phyloP scores from a whole-genome alignment of 306 rosid genomes.

The Hippophae tibetana region DNA sequence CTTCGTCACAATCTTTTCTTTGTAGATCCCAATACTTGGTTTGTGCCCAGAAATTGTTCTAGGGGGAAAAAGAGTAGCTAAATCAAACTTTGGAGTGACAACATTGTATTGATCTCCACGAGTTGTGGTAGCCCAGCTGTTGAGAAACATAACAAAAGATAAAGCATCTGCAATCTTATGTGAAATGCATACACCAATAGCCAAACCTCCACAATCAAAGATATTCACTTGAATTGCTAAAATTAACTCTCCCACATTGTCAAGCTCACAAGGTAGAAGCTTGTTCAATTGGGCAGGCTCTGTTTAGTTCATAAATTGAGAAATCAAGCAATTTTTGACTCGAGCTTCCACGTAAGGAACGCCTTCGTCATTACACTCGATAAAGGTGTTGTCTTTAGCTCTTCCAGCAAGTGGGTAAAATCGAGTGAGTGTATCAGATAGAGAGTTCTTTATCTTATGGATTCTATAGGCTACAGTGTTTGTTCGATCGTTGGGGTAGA shows the following conservation, averaged over 20 bases:
- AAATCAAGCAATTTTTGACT: slow-evolving; percentile 1
- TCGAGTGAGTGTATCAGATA: slow-evolving; percentile 14
- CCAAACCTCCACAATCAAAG: too few species aligned
- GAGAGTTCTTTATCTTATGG: slow-evolving; percentile 2
- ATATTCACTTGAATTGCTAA: too few species aligned
- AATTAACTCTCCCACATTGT: neutral
- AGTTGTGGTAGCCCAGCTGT: too few species aligned
- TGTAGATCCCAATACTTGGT: slow-evolving; percentile 9
- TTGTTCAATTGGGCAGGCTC: slow-evolving; percentile 12
- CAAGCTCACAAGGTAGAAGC: slow-evolving; percentile 10
- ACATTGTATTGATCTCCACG: neutral
- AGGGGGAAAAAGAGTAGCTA: slow-evolving; percentile 14
- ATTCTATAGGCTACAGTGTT: neutral
- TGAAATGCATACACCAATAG: too few species aligned
- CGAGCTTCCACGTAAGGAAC: slow-evolving; percentile 4
- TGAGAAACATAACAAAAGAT: too few species aligned
- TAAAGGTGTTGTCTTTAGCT: neutral
- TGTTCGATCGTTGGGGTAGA: neutral
- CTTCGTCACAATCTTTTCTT: slow-evolving; percentile 15
- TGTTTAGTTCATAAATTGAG: slow-evolving; percentile 2
- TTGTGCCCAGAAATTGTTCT: slow-evolving; percentile 7
- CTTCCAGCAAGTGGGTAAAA: slow-evolving; percentile 19
- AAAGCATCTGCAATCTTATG: too few species aligned
- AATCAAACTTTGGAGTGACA: slow-evolving; percentile 4
- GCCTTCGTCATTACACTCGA: slow-evolving; percentile 17